Base-by-base conservation (phyloP, 176 grass and related monocot genomes). In the Oropetium thomaeum region DNA sequence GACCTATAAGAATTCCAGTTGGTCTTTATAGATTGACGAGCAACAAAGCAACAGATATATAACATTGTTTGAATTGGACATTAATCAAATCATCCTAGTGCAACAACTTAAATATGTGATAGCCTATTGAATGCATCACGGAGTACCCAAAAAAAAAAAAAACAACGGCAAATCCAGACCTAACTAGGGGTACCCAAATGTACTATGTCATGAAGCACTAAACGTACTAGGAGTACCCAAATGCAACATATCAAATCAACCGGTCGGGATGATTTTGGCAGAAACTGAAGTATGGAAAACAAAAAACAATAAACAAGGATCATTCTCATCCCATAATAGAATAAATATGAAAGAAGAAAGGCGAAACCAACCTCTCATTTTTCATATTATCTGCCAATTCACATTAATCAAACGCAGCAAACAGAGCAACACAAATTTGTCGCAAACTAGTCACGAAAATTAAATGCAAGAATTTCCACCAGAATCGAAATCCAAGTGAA, bases 11-110 rank as follows among this genome's bases (percentile, higher is more conserved):
- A 81, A 28, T 15, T 40, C 8, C 15, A 10, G 12, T 71, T 31
- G 1, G 41, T 51, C 59, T 71, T 34, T 39, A 14, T 19, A 58
- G 8, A 57, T 28, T 55, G 38, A 41, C 8, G 2, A 34, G 53
- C 12, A 0, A 41, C 39, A 25, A 55, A 65, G 11, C 34, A 43
- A 2, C 58, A 73, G 26, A 73, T 10, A 39, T 72, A 1, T 20
- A 55, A 2, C 22, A 51, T n/a, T 47, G 23, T 48, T 61, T 31
- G 12, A 4, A 15, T 31, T 43, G 27, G 33, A 35, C 34, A 82
- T 57, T 74, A 69, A 58, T 43, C 30, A 79, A 69, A 40, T 45
- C 51, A 69, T 35, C 28, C 12, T 35, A 47, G 13, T 59, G 20
- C 26, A 10, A 39, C 40, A 58, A 23, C 35, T 32, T 32, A 30